These are phyloP conservation scores for Meyerozyma smithsonii DNA, from an alignment of 1,139 yeast genomes.

Conservation along the genomic window DNA sequence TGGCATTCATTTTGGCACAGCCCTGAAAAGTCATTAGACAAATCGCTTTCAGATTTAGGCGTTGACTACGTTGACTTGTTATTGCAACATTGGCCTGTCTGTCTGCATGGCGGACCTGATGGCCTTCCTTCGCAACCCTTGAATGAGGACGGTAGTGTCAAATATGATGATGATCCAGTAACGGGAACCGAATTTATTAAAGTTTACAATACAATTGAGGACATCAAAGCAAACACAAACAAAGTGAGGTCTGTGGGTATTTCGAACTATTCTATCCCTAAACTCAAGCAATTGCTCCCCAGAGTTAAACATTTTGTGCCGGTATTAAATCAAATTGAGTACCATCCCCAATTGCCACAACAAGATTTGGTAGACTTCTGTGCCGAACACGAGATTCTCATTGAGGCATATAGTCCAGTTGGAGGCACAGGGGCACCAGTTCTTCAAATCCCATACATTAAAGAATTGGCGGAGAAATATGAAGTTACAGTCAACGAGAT, in stretches of 20 bases:
- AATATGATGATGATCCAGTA: constrained; percentile 39
- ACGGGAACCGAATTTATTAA: constrained; percentile 36
- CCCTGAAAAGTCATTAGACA: constrained; percentile 35
- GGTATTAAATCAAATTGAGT: constrained; percentile 33
- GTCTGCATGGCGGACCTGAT: constrained; percentile 31
- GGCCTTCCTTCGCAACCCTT: constrained; percentile 34
- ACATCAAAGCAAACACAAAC: constrained; percentile 27
- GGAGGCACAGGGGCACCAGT: constrained; percentile 36
- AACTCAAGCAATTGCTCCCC: constrained; percentile 24
- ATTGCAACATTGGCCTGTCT: constrained; percentile 61
- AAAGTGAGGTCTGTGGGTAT: constrained; percentile 31
- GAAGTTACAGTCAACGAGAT: constrained; percentile 30
- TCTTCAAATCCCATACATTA: constrained; percentile 27
- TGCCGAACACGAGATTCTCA: constrained; percentile 18
- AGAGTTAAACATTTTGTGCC: constrained; percentile 23
- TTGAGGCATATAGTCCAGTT: constrained; percentile 34
- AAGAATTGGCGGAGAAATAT: constrained; percentile 28
- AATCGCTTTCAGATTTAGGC: constrained; percentile 35
- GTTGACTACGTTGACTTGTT: constrained; percentile 55
- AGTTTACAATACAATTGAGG: constrained; percentile 45
- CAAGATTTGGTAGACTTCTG: constrained; percentile 29
- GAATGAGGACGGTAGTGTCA: constrained; percentile 36
- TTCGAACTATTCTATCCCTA: constrained; percentile 28
- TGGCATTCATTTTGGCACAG: constrained; percentile 43
- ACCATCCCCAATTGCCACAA: constrained; percentile 37